Evolutionary conservation across 2,329 filamentous ascomycete species (phyloP).

Genomic region (Fusarium cicatricum): DNA sequence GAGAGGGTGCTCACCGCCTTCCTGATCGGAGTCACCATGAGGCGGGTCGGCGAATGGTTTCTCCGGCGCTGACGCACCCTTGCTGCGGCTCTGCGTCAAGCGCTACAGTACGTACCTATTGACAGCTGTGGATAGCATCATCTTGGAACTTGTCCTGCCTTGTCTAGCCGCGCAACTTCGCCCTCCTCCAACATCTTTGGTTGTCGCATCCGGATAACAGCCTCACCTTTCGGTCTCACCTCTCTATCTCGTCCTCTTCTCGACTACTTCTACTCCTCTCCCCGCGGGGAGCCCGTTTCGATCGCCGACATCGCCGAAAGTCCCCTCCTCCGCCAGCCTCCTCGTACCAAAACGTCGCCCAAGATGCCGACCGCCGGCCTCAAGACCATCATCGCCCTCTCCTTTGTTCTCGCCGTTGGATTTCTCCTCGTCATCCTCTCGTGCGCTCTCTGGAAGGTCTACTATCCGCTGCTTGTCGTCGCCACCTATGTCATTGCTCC

Average conservation of each 20-base stretch:
- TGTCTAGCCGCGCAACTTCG: conserved; percentile 35
- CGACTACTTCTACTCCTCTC: conserved; percentile 7
- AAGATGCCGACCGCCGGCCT: conserved; percentile 82
- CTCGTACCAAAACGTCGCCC: conserved; percentile 34
- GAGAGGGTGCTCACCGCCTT: conserved; percentile 28
- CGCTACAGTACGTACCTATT: conserved; percentile 36
- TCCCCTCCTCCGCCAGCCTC: neutral
- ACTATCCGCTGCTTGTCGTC: conserved; percentile 94
- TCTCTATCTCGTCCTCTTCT: neutral
- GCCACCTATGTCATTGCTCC: conserved; percentile 94
- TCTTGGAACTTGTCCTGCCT: conserved; percentile 20
- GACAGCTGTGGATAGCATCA: conserved; percentile 38
- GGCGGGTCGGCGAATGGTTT: conserved; percentile 3
- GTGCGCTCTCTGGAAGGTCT: conserved; percentile 92
- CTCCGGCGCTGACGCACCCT: conserved; percentile 12
- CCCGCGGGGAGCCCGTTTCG: conserved; percentile 11
- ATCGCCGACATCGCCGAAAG: conserved; percentile 16
- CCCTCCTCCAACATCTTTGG: conserved; percentile 16
- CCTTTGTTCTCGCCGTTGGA: conserved; percentile 97
- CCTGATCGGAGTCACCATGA: conserved; percentile 1
- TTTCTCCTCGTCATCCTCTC: conserved; percentile 99
- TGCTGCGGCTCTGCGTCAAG: conserved; percentile 7
- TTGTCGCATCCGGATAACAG: neutral
- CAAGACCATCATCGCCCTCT: conserved; percentile 98
- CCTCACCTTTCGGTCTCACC: neutral